Evolutionary conservation across 2,329 filamentous ascomycete species (phyloP), one percentile per base, ranked within the genome.

Genomic region (Xylogone sp.): DNA sequence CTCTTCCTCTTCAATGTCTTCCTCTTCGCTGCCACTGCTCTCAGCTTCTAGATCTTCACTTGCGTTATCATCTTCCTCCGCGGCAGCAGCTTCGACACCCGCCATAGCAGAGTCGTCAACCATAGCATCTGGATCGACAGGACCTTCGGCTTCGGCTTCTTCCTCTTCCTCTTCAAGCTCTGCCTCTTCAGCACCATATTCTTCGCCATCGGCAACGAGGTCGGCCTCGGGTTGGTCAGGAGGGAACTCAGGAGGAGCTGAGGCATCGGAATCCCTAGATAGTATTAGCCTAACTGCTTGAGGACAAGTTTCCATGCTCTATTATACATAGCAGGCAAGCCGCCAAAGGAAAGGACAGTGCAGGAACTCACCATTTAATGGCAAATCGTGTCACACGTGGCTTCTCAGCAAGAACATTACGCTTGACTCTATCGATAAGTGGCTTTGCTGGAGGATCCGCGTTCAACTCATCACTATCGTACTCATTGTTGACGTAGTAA

Each of bases 401-500:
- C 82, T 99, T 99, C 75, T 97, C 93, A 2, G 92, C 91, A 34
- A 99, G 82, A 47, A 99, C 89, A 67, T 95, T 97, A 62, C 95
- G 87, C 60, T 84, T 83, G 57, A 99, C 90, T 65, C 91, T 90
- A 69, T 99, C 95, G 58, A 97, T 86, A 61, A 95, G 80, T 39
- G 92, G 92, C 77, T 96, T 96, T 52, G 90, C 80, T 6, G 94
- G 94, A 9, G 94, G 94, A 63, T 97, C 92, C 45, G 87, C 84
- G 62, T 84, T 87, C 57, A 99, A 81, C 69, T 96, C 90, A 64
- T 95, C 90, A 21, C 88, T 88, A 62, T 96, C 90, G 71, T 99
- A 99, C 71, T 99, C 95, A 65, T 99, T 99, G 79, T 97, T 99
- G 65, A 99, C 94, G 63, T 99, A 99, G 81, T 99, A 99, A 56